These are phyloP conservation scores for Lasiosphaeria miniovina DNA, from an alignment of 495 filamentous ascomycete genomes.

Conservation along the genomic window DNA sequence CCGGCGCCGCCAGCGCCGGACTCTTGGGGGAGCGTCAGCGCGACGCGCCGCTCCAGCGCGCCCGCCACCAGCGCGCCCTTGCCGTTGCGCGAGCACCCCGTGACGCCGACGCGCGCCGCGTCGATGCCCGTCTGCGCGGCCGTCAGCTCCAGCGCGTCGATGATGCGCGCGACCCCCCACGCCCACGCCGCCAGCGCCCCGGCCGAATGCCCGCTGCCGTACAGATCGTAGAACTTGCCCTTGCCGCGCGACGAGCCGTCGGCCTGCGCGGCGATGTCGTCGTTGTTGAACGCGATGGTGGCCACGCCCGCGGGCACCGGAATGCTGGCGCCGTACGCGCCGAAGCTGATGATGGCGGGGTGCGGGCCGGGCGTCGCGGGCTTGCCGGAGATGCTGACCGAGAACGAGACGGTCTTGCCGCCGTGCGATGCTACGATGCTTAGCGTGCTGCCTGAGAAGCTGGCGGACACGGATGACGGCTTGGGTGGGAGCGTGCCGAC, in stretches of 20 bases:
- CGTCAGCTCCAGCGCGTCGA: slow-evolving; percentile 49
- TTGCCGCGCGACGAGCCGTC: slow-evolving; percentile 37
- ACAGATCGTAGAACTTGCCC: slow-evolving; percentile 50
- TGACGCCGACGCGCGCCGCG: slow-evolving; percentile 45
- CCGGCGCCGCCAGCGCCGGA: slow-evolving; percentile 48
- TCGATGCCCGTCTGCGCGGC: slow-evolving; percentile 43
- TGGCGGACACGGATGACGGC: slow-evolving; percentile 40
- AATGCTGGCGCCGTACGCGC: slow-evolving; percentile 34
- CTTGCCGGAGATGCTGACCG: slow-evolving; percentile 42
- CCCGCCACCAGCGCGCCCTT: slow-evolving; percentile 54
- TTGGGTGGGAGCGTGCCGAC: slow-evolving; percentile 47
- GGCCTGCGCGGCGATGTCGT: slow-evolving; percentile 44
- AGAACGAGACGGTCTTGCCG: slow-evolving; percentile 46
- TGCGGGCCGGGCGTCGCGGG: slow-evolving; percentile 35
- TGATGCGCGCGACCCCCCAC: slow-evolving; percentile 51
- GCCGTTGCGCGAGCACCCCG: slow-evolving; percentile 53
- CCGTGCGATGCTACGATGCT: slow-evolving; percentile 40
- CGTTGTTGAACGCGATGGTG: slow-evolving; percentile 49
- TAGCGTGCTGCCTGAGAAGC: slow-evolving; percentile 36
- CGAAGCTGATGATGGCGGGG: slow-evolving; percentile 50
- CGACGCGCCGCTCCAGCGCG: slow-evolving; percentile 48
- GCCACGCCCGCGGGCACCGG: slow-evolving; percentile 47
- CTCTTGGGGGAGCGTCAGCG: slow-evolving; percentile 52
- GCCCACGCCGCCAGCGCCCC: slow-evolving; percentile 52
- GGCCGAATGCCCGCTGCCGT: slow-evolving; percentile 44